A percentile compares a stretch with the other conserved stretches of the same genome.
phyloP scores from a whole-genome alignment of 2,329 filamentous ascomycete species.

The Exophiala sp. region DNA sequence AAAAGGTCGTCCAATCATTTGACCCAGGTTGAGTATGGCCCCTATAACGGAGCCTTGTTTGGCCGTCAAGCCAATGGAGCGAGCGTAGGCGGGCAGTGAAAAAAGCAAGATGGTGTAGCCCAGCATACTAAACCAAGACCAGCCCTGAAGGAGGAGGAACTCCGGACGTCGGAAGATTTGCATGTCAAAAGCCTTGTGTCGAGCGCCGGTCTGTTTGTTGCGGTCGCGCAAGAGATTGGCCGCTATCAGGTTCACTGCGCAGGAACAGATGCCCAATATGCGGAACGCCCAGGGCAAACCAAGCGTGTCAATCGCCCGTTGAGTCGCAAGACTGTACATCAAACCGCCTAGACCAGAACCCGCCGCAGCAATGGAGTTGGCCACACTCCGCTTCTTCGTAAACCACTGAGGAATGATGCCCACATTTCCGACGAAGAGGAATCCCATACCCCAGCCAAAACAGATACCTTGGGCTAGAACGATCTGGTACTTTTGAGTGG shows the following conservation, averaged over 20 bases:
- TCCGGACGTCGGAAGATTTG: slow-evolving; percentile 49
- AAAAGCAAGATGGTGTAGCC: slow-evolving; percentile 62
- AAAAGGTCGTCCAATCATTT: slow-evolving; percentile 51
- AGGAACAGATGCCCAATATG: slow-evolving; percentile 52
- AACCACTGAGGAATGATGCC: slow-evolving; percentile 59
- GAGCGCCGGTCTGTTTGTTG: slow-evolving; percentile 51
- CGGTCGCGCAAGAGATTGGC: slow-evolving; percentile 52
- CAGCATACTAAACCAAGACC: slow-evolving; percentile 57
- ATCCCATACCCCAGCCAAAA: slow-evolving; percentile 59
- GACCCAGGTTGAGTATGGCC: slow-evolving; percentile 58
- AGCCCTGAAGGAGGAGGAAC: slow-evolving; percentile 53
- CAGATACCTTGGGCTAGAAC: slow-evolving; percentile 56
- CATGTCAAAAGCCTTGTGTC: slow-evolving; percentile 49
- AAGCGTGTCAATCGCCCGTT: slow-evolving; percentile 52
- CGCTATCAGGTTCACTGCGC: slow-evolving; percentile 48
- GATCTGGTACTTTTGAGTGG: slow-evolving; percentile 53
- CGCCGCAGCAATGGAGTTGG: slow-evolving; percentile 54
- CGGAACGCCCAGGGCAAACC: slow-evolving; percentile 58
- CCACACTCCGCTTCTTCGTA: slow-evolving; percentile 50
- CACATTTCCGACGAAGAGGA: slow-evolving; percentile 54
- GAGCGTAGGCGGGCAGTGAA: slow-evolving; percentile 57
- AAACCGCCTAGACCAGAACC: slow-evolving; percentile 57
- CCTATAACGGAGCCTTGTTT: slow-evolving; percentile 58
- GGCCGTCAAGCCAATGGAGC: slow-evolving; percentile 52
- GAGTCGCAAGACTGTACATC: slow-evolving; percentile 53